Evolutionary conservation across 2,329 filamentous ascomycete genomes (phyloP).

Genomic region (Arthrocladium fulminans): DNA sequence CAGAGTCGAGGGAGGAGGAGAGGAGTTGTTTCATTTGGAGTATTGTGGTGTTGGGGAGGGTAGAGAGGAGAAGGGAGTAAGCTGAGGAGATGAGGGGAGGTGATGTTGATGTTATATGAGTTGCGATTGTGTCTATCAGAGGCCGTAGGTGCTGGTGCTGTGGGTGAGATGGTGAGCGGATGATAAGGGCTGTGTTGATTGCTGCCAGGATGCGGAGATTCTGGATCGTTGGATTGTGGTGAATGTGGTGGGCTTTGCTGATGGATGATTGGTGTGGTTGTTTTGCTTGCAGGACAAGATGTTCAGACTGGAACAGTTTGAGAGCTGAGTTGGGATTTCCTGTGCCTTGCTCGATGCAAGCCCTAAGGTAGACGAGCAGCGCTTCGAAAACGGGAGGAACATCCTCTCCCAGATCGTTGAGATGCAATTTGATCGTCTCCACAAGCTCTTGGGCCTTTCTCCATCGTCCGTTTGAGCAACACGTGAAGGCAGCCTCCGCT

Average conservation of each 20-base stretch:
- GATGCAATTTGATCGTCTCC: constrained; percentile 42
- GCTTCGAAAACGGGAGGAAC: constrained; percentile 38
- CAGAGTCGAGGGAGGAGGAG: constrained; percentile 60
- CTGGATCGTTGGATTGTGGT: constrained; percentile 35
- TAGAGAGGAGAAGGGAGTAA: constrained; percentile 65
- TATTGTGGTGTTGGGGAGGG: constrained; percentile 58
- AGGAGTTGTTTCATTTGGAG: constrained; percentile 72
- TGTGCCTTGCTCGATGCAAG: constrained; percentile 65
- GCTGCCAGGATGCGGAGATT: constrained; percentile 56
- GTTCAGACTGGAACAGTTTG: constrained; percentile 47
- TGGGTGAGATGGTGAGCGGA: constrained; percentile 52
- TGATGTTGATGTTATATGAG: constrained; percentile 58
- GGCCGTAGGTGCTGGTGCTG: constrained; percentile 51
- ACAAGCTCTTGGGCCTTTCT: constrained; percentile 52
- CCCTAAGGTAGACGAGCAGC: constrained; percentile 62
- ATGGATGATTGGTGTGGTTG: constrained; percentile 6
- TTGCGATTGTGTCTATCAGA: constrained; percentile 57
- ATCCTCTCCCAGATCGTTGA: constrained; percentile 35
- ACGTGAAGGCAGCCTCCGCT: constrained; percentile 61
- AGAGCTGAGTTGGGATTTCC: constrained; percentile 64
- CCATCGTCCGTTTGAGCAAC: constrained; percentile 64
- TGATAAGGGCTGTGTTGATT: constrained; percentile 63
- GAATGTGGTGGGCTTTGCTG: constrained; percentile 22
- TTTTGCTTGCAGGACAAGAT: neutral
- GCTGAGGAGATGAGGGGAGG: constrained; percentile 70